Evolutionary conservation across 352 stramenopile species (phyloP), one percentile per base, ranked within the genome.

Genomic region (Pythium vanterpoolii): DNA sequence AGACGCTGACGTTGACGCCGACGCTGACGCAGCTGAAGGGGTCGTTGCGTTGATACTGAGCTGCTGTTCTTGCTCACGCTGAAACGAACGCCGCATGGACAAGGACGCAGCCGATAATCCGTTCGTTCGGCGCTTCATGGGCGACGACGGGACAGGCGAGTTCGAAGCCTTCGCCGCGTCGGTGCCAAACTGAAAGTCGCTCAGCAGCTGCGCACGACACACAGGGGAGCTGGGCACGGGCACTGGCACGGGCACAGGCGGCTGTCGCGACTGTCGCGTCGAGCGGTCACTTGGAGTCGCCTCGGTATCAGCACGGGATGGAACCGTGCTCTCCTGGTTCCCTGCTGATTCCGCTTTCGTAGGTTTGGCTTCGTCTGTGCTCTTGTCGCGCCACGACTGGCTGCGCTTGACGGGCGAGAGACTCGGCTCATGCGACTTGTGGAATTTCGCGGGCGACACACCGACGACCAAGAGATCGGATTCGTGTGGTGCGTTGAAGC

Each of bases 401-500:
- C 43, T 66, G 44, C 55, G 60, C 40, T 74, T 77, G 33, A 66
- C 47, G 11, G 61, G 58, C 10, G 71, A 68, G 5, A 44, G 10
- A 16, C 50, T 66, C 1, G 63, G 63, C 3, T 56, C 63, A 4
- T 23, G 8, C 1, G 24, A 9, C 2, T 45, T 9, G 42, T 42
- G 71, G 6, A 71, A 40, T 56, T 77, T 82, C 54, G 60, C 53
- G 10, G 74, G 69, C 7, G 71, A 83, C 13, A 72, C 62, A 3
- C 74, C 69, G 1, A 83, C 62, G 8, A 83, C 45, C 28, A 76
- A 65, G 46, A 80, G 63, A 52, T 76, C 71, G 19, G 71, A 58
- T 27, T 68, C 59, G 23, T 45, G 64, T 5, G 64, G 55, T 5
- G 56, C 50, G 4, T 28, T 38, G 14, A 30, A 5, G 16, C 36